These are phyloP conservation scores for Hypoxylon sp. DNA, from an alignment of 2,329 filamentous ascomycete genomes.

Conservation along the genomic window DNA sequence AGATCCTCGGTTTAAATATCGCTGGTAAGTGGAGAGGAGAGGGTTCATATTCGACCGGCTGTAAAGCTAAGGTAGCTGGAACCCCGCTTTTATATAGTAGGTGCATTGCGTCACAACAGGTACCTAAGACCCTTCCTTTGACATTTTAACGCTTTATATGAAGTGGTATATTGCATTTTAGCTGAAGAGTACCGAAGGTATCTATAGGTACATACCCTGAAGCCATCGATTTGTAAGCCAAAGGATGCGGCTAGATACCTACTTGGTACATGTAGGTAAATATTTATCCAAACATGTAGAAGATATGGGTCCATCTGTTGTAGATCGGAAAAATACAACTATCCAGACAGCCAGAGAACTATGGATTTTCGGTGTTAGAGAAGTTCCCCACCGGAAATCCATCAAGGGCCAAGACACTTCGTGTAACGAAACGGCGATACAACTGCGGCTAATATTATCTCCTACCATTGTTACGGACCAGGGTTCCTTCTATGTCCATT, in stretches of 20 bases:
- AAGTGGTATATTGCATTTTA: neutral
- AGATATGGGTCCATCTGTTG: neutral
- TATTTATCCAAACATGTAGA: neutral
- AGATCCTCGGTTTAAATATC: slow-evolving; percentile 15
- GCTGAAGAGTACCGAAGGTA: neutral
- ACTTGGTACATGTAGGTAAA: neutral
- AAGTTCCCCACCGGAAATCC: neutral
- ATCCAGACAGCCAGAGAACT: no score
- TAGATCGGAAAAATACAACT: neutral
- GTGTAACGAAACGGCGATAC: slow-evolving; percentile 3
- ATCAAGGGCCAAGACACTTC: neutral
- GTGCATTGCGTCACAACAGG: neutral
- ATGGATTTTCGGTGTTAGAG: neutral
- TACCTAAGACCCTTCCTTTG: neutral
- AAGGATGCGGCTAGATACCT: neutral
- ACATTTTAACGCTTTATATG: neutral
- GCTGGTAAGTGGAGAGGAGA: slow-evolving; percentile 12
- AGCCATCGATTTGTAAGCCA: neutral
- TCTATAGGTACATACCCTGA: neutral
- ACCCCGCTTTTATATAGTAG: neutral
- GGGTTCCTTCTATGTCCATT: neutral
- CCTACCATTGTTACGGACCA: neutral
- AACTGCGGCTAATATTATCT: slow-evolving; percentile 9
- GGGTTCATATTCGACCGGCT: slow-evolving; percentile 9
- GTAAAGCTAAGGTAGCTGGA: neutral